phyloP scores from a whole-genome alignment of 202 grass and related monocot species.

The Zoysia matrella region DNA sequence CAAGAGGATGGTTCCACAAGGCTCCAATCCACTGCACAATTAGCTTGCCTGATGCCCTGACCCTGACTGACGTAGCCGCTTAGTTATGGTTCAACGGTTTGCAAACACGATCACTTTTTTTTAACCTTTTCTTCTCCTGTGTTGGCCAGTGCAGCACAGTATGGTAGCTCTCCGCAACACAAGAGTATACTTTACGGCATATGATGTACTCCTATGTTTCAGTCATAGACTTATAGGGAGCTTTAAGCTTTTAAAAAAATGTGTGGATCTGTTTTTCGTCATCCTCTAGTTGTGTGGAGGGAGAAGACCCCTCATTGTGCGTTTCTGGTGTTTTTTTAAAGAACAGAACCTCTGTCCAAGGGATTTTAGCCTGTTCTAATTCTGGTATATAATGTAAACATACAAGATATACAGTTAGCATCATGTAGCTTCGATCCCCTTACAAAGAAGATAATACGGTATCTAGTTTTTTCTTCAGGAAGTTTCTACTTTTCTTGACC shows the following conservation, averaged over 20 bases:
- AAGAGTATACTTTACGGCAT: neutral
- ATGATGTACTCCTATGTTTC: neutral
- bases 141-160: conserved; percentile 14
- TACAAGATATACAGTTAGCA: neutral
- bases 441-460: neutral
- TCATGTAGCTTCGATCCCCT: neutral
- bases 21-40: conserved; percentile 88
- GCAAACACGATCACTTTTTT: neutral
- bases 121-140: conserved; percentile 8
- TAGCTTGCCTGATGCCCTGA: conserved; percentile 18
- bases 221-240: too few relatives aligned
- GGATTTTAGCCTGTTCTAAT: neutral
- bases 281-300: neutral
- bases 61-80: neutral
- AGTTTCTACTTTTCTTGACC: neutral
- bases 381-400: neutral
- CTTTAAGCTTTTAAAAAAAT: too few relatives aligned
- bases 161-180: neutral
- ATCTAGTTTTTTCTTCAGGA: neutral
- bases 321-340: neutral
- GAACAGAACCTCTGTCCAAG: neutral
- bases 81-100: neutral
- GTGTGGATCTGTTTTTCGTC: neutral
- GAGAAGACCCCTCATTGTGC: neutral
- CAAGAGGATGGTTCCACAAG: conserved; percentile 74